Base-by-base conservation (phyloP, 305 asterid genomes). In the Fraxinus ornus region DNA sequence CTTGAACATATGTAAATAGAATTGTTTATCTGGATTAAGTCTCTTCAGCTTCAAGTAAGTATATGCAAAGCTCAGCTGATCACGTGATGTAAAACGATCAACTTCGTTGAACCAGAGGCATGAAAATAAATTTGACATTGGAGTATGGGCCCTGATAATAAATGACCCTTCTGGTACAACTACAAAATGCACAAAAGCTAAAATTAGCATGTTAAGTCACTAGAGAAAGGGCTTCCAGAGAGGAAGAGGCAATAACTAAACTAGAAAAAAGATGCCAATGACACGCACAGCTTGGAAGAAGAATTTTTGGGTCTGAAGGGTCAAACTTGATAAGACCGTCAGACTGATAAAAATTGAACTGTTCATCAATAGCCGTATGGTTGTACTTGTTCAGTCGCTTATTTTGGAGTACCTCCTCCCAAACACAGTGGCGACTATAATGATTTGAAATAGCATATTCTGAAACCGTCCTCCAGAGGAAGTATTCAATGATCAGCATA, bases 111-210 rank as follows among this genome's bases (percentile, higher is more conserved):
- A 92, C 98, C 97, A 93, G 85, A 94, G 94, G 91, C 98, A 94
- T 37, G 98, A 90, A 86, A 94, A 91, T 83, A 93, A 86, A 86
- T 94, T 94, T 73, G 98, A 91, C 98, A 94, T 93, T 35, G 95
- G 86, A 1, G 97, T 95, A 85, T 95, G 98, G 26, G 98, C 98
- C 89, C 98, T 90, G 77, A 95, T 89, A 70, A 95, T 95, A 80
- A 95, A 91, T 70, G 98, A 95, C 78, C 98, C 98, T 92, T 92
- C 98, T 22, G 98, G 98, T 66, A 92, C 98, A 90, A 89, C 98
- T 95, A 83, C 84, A 73, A n/a, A 76, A 80, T 37, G 79, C 70
- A 78, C n/a, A 75, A 66, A 78, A n/a, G 32, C 22, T 26, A 36
- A 77, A 75, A 47, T 79, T 19, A 72, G 78, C 80, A 71, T 26